Evolutionary conservation across 2,329 filamentous ascomycete species (phyloP), one percentile per base, ranked within the genome.

Genomic region (Chrysoporthe cubensis): DNA sequence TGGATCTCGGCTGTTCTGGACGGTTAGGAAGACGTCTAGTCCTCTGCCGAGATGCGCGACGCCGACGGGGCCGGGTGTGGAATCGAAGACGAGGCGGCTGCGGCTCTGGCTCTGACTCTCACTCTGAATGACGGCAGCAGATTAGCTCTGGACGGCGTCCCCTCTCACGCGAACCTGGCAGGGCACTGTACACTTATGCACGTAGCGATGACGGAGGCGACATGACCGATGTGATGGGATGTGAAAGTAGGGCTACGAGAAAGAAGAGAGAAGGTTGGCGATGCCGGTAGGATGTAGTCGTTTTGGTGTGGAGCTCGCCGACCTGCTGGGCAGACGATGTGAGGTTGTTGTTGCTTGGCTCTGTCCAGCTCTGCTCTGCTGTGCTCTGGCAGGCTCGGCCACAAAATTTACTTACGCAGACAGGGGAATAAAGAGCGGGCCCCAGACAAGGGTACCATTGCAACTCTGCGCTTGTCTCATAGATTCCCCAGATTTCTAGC

Each of bases 321-420:
- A 48, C 42, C 26, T 46, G 43, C 59, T 61, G 43, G 42, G 13
- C 59, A 46, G 59, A 61, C 37, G 58, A 66, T 40, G 50, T 66
- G 67, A 60, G 48, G 42, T 64, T 68, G 67, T 59, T 69, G 64
- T 34, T 59, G 37, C 37, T 42, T 59, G 57, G 48, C 57, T 60
- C 40, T n/a, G 57, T 11, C 26, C 40, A 14, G 16, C 37, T 43
- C 42, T 21, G 56, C 56, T 40, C 57, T 59, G 57, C 34, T 9
- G 66, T 66, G 64, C 65, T 69, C n/a, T 48, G 59, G 59, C 67
- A 65, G 63, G 66, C 54, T 69, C 64, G 67, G 67, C 67, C 64
- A 69, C 64, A 66, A 69, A 69, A 66, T 69, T 69, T 66, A 66
- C 66, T 69, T 66, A 61, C 59, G 59, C 59, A 46, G 59, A n/a